Percentiles rank a stretch among this genome's conserved stretches.
phyloP scores from a whole-genome alignment of 257 asterid species.

The Przewalskia tangutica region DNA sequence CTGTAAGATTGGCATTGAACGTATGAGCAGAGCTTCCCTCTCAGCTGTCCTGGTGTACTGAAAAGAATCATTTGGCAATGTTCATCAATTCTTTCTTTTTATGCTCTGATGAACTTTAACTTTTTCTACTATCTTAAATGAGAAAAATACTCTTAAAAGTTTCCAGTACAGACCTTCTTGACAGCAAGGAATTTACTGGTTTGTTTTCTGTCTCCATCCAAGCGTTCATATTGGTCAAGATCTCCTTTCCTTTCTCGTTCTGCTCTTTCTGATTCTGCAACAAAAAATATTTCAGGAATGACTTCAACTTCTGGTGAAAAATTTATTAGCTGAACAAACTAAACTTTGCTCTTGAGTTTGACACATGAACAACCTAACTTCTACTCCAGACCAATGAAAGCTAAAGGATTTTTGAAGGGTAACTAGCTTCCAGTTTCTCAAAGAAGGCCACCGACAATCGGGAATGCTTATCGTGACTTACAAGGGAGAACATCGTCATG shows the following conservation, averaged over 20 bases:
- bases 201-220: slow-evolving; percentile 89
- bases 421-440: background rate
- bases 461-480: background rate
- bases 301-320: background rate
- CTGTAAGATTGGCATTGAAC: slow-evolving; percentile 88
- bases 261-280: slow-evolving; percentile 78
- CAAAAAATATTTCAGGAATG: slow-evolving; percentile 5
- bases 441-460: background rate
- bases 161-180: slow-evolving; percentile 51
- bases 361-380: background rate
- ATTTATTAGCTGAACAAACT: background rate
- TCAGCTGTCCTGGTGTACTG: slow-evolving; percentile 98
- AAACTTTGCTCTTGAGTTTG: background rate
- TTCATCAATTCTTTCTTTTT: slow-evolving; percentile 11
- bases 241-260: slow-evolving; percentile 97
- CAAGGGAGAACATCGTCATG: background rate
- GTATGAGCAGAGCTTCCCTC: slow-evolving; percentile 89
- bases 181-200: slow-evolving; percentile 72
- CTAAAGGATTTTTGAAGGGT: background rate
- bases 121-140: background rate
- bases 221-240: slow-evolving; percentile 90
- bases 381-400: background rate
- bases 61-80: slow-evolving; percentile 18
- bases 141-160: background rate
- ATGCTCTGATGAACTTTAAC: background rate